phyloP scores from a whole-genome alignment of 2,329 filamentous ascomycete genomes.

The Pseudopyrenochaeta lycopersici region DNA sequence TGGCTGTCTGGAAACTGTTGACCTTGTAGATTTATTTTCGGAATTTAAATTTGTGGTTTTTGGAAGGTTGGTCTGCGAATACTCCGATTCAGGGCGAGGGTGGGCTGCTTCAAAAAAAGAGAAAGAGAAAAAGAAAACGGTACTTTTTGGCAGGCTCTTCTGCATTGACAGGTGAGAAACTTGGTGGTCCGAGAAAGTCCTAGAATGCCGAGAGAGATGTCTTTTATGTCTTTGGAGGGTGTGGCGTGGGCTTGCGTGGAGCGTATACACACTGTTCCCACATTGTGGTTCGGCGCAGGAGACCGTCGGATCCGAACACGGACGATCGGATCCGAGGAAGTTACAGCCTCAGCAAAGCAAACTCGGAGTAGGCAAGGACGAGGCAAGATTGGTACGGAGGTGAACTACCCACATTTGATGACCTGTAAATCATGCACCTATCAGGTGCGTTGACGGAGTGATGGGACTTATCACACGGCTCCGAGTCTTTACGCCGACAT shows the following conservation, averaged over 20 bases:
- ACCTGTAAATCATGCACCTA: background rate
- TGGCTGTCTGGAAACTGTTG: background rate
- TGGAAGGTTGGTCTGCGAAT: background rate
- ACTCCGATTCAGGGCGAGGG: background rate
- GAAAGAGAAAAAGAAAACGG: slow-evolving; percentile 1
- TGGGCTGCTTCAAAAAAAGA: slow-evolving; percentile 4
- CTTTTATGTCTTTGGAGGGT: background rate
- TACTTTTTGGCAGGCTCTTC: background rate
- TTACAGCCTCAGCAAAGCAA: background rate
- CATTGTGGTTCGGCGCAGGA: background rate
- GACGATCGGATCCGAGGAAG: too few species aligned
- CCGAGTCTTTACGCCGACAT: slow-evolving; percentile 1
- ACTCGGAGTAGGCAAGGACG: too few species aligned
- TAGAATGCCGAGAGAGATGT: background rate
- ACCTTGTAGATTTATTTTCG: background rate
- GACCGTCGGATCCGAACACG: background rate
- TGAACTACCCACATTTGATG: background rate
- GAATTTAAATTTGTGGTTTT: background rate
- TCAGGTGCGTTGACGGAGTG: slow-evolving; percentile 1
- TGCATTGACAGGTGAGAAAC: background rate
- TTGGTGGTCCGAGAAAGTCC: background rate
- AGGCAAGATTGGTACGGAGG: background rate
- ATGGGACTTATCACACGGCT: background rate
- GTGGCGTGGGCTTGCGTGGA: background rate
- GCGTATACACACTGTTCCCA: background rate